phyloP scores from a whole-genome alignment of 2,329 filamentous ascomycete species.

The Fusarium miscanthi region DNA sequence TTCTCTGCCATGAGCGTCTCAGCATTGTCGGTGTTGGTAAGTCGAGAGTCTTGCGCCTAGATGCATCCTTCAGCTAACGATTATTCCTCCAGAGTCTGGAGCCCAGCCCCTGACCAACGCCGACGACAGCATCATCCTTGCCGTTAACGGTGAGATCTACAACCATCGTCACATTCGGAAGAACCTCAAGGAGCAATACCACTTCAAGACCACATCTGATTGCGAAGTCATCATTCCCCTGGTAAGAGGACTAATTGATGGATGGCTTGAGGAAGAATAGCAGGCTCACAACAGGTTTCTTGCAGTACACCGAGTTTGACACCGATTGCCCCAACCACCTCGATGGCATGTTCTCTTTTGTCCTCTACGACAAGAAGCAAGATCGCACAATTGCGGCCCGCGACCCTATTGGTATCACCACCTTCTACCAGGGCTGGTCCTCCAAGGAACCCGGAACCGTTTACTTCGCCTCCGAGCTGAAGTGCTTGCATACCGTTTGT shows the following conservation, averaged over 20 bases:
- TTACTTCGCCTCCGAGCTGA: conserved; percentile 97
- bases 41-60: conserved; percentile 49
- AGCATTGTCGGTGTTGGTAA: conserved; percentile 96
- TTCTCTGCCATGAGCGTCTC: conserved; percentile 96
- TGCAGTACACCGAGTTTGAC: conserved; percentile 89
- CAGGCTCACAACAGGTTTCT: conserved; percentile 23
- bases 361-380: conserved; percentile 94
- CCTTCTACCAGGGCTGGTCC: conserved; percentile 94
- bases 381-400: conserved; percentile 93
- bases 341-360: conserved; percentile 99
- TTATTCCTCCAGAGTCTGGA: conserved; percentile 76
- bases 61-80: conserved; percentile 33
- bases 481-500: conserved; percentile 91
- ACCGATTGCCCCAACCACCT: conserved; percentile 92
- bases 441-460: conserved; percentile 84
- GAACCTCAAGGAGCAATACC: conserved; percentile 82
- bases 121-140: conserved; percentile 87
- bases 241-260: conserved; percentile 61
- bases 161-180: conserved; percentile 98
- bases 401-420: conserved; percentile 97
- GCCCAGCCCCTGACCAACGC: conserved; percentile 95
- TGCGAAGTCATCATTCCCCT: conserved; percentile 99
- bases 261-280: neutral
- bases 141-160: conserved; percentile 99
- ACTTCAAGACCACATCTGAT: conserved; percentile 98